Base-by-base conservation (phyloP, 306 rosid species). In the Potentilla sterilis region DNA sequence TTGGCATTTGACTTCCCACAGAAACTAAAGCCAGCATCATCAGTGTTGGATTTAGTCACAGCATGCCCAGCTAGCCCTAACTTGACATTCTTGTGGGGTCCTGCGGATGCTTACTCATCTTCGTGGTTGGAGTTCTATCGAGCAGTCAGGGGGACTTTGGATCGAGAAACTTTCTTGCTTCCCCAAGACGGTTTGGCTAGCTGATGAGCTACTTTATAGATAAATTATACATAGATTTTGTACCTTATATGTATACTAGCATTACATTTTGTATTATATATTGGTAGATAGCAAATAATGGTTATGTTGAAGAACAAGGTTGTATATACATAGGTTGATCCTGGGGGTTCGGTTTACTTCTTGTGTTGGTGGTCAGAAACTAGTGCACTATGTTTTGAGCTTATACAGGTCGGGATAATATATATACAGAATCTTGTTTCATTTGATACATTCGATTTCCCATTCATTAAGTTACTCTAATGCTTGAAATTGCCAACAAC, bases 11-110 rank as follows among this genome's bases (percentile, higher is more conserved):
- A 90, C 82, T 95, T 90, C 65, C 97, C 98, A 9, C 89, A 72
- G 75, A 42, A 70, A 35, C 80, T 90, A 9, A 92, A 84, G 78
- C 95, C 95, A 5, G 86, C 86, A 1, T 84, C 89, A 2, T 94
- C 98, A 0, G 93, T 92, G 75, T 84, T 94, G 88, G 96, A 94
- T 86, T 87, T 94, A 82, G 93, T 92, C 58, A 67, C 89, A 19
- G 88, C 98, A 7, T 83, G 97, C 74, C 98, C 98, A 5, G 89
- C 96, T 6, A 91, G 90, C 73, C 97, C 98, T 9, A 93, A 93
- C 69, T 92, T 96, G 6, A 93, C 98, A 21, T 93, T 87, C 83
- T 77, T 89, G 75, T 93, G 92, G 90, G 91, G 87, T 64, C 82
- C 88, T 19, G 82, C 64, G 5, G 92, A 91, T 74, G 51, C 77